phyloP scores from a whole-genome alignment of 2,329 filamentous ascomycete genomes.

The Alternaria panax region DNA sequence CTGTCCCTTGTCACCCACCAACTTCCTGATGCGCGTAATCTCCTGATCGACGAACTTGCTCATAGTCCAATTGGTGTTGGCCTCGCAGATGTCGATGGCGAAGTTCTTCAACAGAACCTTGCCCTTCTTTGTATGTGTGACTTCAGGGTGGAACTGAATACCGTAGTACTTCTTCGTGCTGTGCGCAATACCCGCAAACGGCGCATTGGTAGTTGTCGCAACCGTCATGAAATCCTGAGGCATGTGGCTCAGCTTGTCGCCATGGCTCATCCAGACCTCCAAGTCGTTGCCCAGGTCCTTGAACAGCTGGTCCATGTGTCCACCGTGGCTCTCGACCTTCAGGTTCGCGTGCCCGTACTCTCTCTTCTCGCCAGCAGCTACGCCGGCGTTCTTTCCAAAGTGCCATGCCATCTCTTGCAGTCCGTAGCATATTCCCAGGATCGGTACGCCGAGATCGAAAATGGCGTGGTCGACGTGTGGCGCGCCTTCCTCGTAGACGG shows the following conservation, averaged over 20 bases:
- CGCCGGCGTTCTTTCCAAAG: conserved; percentile 64
- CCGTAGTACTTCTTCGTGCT: conserved; percentile 74
- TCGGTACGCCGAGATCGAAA: conserved; percentile 74
- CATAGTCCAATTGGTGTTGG: conserved; percentile 84
- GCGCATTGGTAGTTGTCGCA: conserved; percentile 77
- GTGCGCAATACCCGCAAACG: conserved; percentile 82
- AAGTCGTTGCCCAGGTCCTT: conserved; percentile 73
- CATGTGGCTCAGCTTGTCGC: conserved; percentile 80
- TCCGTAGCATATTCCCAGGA: conserved; percentile 70
- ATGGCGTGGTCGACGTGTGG: conserved; percentile 83
- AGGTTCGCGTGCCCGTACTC: conserved; percentile 78
- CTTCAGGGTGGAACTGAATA: conserved; percentile 90
- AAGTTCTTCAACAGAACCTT: conserved; percentile 81
- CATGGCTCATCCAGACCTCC: conserved; percentile 86
- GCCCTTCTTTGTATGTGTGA: conserved; percentile 75
- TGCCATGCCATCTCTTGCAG: conserved; percentile 78
- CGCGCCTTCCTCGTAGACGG: conserved; percentile 80
- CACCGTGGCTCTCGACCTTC: conserved; percentile 63
- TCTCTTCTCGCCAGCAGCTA: conserved; percentile 70
- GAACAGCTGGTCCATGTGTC: conserved; percentile 80
- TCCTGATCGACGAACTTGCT: conserved; percentile 81
- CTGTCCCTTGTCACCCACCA: conserved; percentile 83
- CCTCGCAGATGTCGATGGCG: conserved; percentile 80
- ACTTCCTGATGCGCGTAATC: conserved; percentile 77
- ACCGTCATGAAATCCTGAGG: conserved; percentile 77